Evolutionary conservation across 1,284 basidiomycete genomes (phyloP).

Genomic region (Coniferiporia sulphurascens): DNA sequence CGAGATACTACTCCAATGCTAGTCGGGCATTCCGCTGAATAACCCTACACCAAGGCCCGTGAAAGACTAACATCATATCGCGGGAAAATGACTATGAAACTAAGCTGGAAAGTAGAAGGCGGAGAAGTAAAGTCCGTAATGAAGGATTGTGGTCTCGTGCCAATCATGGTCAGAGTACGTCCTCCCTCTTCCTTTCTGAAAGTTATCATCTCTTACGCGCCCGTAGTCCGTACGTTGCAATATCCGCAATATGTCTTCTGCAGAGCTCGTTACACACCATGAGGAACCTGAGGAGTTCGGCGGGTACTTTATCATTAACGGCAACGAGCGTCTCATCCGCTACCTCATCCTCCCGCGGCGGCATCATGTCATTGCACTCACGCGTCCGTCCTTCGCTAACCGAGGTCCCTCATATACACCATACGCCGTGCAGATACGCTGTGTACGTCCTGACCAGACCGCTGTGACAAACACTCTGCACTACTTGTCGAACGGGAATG

Average conservation of each 20-base stretch:
- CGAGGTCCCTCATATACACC: slow-evolving; percentile 94
- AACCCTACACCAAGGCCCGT: slow-evolving; percentile 56
- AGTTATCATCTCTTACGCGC: slow-evolving; percentile 2
- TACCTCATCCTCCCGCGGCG: slow-evolving; percentile 91
- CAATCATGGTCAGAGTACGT: slow-evolving; percentile 94
- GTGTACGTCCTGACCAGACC: slow-evolving; percentile 88
- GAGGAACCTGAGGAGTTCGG: slow-evolving; percentile 99
- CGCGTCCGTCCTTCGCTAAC: slow-evolving; percentile 84
- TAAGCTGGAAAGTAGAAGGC: slow-evolving; percentile 78
- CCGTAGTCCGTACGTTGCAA: slow-evolving; percentile 90
- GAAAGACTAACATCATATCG: slow-evolving; percentile 92
- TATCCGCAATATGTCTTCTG: slow-evolving; percentile 78
- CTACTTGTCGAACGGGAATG: slow-evolving; percentile 94
- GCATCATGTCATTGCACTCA: slow-evolving; percentile 85
- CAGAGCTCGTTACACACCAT: slow-evolving; percentile 83
- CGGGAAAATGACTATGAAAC: slow-evolving; percentile 85
- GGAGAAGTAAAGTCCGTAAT: slow-evolving; percentile 66
- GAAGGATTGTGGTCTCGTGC: slow-evolving; percentile 88
- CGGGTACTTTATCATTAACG: slow-evolving; percentile 98
- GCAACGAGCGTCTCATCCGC: slow-evolving; percentile 97
- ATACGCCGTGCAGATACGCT: slow-evolving; percentile 94
- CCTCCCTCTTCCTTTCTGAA: slow-evolving; percentile 9
- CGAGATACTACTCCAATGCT: slow-evolving; percentile 22
- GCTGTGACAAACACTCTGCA: slow-evolving; percentile 94
- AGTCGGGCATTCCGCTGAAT: not conserved